Evolutionary conservation across 2,329 filamentous ascomycete species (phyloP).

Genomic region (Apiospora kogelbergensis): DNA sequence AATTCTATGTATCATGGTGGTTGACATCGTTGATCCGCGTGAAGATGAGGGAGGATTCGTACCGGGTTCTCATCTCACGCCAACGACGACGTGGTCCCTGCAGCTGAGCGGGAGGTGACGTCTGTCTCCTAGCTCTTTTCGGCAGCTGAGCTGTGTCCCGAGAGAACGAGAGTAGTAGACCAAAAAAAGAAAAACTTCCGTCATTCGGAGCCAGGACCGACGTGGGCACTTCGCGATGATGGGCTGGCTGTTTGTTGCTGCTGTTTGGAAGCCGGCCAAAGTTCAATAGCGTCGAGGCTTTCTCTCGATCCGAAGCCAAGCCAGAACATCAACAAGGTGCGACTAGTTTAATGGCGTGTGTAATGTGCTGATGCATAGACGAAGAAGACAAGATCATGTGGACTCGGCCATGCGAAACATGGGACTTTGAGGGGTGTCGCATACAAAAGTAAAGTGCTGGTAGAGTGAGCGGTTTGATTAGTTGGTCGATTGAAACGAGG

Average conservation of each 20-base stretch:
- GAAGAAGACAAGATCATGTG: neutral
- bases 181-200: neutral
- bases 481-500: neutral
- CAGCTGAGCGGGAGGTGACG: neutral
- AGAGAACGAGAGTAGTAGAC: neutral
- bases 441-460: slow-evolving; percentile 1
- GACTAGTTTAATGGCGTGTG: slow-evolving; percentile 3
- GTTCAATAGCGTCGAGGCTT: slow-evolving; percentile 3
- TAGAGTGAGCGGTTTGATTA: neutral
- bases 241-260: neutral
- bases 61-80: neutral
- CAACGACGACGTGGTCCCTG: neutral
- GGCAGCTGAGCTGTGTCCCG: neutral
- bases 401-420: slow-evolving; percentile 3
- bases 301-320: neutral
- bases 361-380: neutral
- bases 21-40: neutral
- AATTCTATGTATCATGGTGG: neutral
- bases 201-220: neutral
- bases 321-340: neutral
- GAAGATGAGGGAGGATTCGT: neutral
- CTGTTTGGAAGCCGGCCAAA: neutral
- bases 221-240: neutral
- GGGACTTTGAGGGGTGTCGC: neutral
- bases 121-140: neutral